Evolutionary conservation across 345 rosid species (phyloP).

Genomic region (Populus simonii): DNA sequence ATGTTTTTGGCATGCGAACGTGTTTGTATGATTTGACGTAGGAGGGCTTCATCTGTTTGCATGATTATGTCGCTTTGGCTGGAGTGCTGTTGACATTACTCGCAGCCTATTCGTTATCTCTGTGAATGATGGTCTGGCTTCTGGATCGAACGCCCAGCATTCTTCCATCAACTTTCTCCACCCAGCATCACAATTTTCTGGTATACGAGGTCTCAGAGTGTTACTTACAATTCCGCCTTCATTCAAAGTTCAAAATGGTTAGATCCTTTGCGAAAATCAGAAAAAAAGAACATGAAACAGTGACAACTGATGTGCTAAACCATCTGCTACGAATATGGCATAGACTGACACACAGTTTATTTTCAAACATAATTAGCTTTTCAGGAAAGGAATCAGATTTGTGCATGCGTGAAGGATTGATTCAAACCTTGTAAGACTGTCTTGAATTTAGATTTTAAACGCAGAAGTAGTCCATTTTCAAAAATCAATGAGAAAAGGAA

Average conservation of each 20-base stretch:
- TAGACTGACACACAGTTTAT: too few relatives aligned
- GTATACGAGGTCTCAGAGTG: conserved; percentile 71
- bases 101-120: conserved; percentile 65
- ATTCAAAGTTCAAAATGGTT: neutral
- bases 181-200: conserved; percentile 59
- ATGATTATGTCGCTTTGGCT: conserved; percentile 42
- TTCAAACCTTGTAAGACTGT: too few relatives aligned
- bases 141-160: conserved; percentile 78
- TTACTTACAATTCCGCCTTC: conserved; percentile 85
- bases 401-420: too few relatives aligned
- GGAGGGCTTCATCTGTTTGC: conserved; percentile 15
- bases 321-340: too few relatives aligned
- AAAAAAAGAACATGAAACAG: too few relatives aligned
- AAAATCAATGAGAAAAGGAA: too few relatives aligned
- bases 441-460: too few relatives aligned
- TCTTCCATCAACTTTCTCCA: conserved; percentile 85
- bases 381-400: too few relatives aligned
- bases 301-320: too few relatives aligned
- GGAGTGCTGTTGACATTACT: conserved; percentile 47
- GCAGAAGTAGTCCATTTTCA: too few relatives aligned
- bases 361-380: too few relatives aligned
- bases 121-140: conserved; percentile 69
- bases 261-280: neutral
- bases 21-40: neutral
- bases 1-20: neutral